Conservation (phyloP, 768 basidiomycete species). For the Chlorophyllum brunneum region DNA sequence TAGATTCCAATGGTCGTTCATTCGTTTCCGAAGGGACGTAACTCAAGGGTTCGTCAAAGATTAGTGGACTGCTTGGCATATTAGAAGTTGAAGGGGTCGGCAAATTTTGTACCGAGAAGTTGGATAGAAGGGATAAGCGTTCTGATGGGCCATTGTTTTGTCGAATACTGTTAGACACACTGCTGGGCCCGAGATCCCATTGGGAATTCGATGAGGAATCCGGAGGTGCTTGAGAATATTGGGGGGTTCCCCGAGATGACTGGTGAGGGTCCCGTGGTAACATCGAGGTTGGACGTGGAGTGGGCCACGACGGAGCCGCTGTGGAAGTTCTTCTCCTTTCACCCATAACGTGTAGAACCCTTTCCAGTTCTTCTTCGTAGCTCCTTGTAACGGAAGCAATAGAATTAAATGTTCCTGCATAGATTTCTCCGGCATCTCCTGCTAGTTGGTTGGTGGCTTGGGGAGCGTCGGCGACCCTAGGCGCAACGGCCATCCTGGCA, state of each 20-base stretch:
- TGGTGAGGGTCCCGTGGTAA: constrained; percentile 1
- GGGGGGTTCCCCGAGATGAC: constrained; percentile 7
- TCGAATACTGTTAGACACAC: constrained; percentile 9
- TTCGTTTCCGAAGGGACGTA: constrained; percentile 20
- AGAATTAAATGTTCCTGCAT: constrained; percentile 9
- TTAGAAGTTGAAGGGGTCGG: constrained; percentile 30
- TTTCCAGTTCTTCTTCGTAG: constrained; percentile 9
- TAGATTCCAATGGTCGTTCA: constrained; percentile 9
- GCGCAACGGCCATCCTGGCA: constrained; percentile 29
- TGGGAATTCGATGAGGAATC: not conserved
- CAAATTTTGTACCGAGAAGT: constrained; percentile 36
- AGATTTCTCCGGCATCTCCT: constrained; percentile 2
- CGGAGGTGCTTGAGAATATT: constrained; percentile 7
- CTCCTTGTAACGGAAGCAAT: constrained; percentile 10
- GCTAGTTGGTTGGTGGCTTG: constrained; percentile 12
- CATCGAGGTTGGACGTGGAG: not conserved
- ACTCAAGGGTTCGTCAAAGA: constrained; percentile 39
- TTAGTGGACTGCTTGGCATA: constrained; percentile 25
- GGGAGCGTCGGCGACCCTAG: constrained; percentile 15
- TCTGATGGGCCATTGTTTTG: constrained; percentile 20
- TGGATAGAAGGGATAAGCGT: constrained; percentile 37
- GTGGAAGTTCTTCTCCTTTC: constrained; percentile 2
- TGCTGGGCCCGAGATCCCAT: constrained; percentile 4
- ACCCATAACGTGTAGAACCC: not conserved
- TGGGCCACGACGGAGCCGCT: not conserved